phyloP scores from a whole-genome alignment of 2,329 filamentous ascomycete genomes.

The Aspergillus ustus region DNA sequence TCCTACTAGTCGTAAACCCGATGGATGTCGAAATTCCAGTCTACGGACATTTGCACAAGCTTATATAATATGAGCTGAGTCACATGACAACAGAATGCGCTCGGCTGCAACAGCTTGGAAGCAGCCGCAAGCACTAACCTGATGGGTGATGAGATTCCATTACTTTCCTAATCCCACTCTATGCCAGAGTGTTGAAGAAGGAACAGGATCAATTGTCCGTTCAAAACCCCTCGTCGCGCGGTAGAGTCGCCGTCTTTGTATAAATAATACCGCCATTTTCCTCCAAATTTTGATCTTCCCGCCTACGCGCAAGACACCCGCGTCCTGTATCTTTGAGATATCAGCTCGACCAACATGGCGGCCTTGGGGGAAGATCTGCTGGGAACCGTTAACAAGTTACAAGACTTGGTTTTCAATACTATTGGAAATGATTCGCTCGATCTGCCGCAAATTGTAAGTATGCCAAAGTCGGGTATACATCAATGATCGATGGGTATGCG shows the following conservation, averaged over 20 bases:
- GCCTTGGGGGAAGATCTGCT: slow-evolving; percentile 95
- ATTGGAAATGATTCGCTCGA: slow-evolving; percentile 98
- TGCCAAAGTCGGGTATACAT: neutral
- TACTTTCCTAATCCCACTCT: neutral
- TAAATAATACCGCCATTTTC: neutral
- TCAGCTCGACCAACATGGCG: slow-evolving; percentile 67
- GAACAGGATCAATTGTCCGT: neutral
- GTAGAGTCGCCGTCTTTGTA: neutral
- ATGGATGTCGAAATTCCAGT: no score
- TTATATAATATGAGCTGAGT: neutral
- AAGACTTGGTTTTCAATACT: slow-evolving; percentile 99
- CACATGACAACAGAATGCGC: neutral
- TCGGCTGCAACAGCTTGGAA: neutral
- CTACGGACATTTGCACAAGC: no score
- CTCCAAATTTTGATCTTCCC: neutral
- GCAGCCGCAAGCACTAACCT: neutral
- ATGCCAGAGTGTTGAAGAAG: neutral
- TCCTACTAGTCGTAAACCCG: no score
- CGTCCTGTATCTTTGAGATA: neutral
- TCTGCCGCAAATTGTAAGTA: slow-evolving; percentile 91
- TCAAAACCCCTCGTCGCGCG: neutral
- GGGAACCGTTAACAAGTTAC: slow-evolving; percentile 94
- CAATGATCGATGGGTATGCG: slow-evolving; percentile 3
- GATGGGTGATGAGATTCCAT: neutral
- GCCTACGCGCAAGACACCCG: neutral